Evolutionary conservation across 345 rosid species (phyloP), one percentile per base, ranked within the genome.

Genomic region (Clarkia xantiana): DNA sequence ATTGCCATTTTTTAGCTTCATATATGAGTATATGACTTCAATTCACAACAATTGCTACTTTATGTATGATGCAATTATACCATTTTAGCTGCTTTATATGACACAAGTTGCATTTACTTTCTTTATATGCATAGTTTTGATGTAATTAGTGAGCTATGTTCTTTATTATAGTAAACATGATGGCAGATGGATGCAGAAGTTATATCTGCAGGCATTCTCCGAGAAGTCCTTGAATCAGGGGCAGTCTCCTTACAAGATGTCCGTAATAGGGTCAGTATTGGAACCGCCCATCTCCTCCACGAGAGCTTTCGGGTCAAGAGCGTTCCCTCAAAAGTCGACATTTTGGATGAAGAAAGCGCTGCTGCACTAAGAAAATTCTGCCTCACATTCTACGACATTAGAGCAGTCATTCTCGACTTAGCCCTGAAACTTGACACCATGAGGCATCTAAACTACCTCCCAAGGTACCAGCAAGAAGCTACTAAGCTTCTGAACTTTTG

Each of bases 151-250:
- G 40, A 38, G 25, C 40, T 49, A 14, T 23, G 52, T 43, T 43
- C 17, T 49, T 49, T 52, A 0, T 18, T 42, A 22, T 20, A 53
- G 47, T 52, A 39, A 55, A 25, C 48, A 47, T 62, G 47, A 50
- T 45, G 59, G 59, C 68, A 90, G 94, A 86, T 90, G 97, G 96
- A 86, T 64, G 94, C 89, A 10, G 96, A 90, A 72, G 96, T 86
- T n/a, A 83, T 90, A 54, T 90, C 97, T 10, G 94, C 96, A 25
- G 80, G 94, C 38, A 60, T 90, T 51, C 49, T 90, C 65, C 68
- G 76, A 39, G 89, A 81, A 44, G 76, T 68, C 15, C 61, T 90
- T 7, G 88, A 81, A 50, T 77, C 76, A 0, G 78, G 86, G 41
- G 86, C 71, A 0, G 66, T 83, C 48, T 71, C 91, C 13, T 66